These are phyloP conservation scores for Phytopythium mirpurense DNA, from an alignment of 352 stramenopile species.

Conservation along the genomic window DNA sequence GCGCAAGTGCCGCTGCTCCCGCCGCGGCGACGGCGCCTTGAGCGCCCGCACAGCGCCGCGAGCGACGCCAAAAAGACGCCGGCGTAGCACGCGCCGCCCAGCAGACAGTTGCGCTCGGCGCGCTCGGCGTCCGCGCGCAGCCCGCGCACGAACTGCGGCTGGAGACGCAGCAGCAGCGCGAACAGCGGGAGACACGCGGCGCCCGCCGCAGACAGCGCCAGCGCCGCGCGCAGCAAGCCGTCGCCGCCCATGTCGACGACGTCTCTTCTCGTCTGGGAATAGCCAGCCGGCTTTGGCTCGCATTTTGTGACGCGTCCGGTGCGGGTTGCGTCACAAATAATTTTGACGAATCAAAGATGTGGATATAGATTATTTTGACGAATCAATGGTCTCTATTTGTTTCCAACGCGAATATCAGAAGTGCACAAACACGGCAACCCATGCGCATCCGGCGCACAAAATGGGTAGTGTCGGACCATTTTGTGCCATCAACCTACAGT, in stretches of 20 bases:
- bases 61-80: conserved; percentile 31
- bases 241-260: conserved; percentile 7
- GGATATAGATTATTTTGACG: neutral
- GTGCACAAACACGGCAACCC: neutral
- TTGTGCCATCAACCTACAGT: no score
- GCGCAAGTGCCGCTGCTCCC: no score
- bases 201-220: conserved; percentile 46
- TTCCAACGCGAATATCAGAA: no score
- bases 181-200: conserved; percentile 49
- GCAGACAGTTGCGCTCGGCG: conserved; percentile 61
- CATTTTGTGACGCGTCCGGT: neutral
- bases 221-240: conserved; percentile 25
- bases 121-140: conserved; percentile 30
- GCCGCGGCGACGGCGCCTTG: no score
- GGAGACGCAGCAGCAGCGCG: conserved; percentile 46
- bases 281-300: neutral
- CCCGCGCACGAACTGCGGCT: conserved; percentile 53
- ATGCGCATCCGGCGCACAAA: neutral
- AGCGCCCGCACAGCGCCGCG: conserved; percentile 15
- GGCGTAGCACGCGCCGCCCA: conserved; percentile 44
- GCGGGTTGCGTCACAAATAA: no score
- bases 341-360: conserved; percentile 7
- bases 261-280: conserved; percentile 2
- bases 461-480: no score
- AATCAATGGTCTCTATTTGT: no score